Evolutionary conservation across 176 grass and related monocot genomes (phyloP), one percentile per base, ranked within the genome.

Genomic region (Melocanna baccifera): DNA sequence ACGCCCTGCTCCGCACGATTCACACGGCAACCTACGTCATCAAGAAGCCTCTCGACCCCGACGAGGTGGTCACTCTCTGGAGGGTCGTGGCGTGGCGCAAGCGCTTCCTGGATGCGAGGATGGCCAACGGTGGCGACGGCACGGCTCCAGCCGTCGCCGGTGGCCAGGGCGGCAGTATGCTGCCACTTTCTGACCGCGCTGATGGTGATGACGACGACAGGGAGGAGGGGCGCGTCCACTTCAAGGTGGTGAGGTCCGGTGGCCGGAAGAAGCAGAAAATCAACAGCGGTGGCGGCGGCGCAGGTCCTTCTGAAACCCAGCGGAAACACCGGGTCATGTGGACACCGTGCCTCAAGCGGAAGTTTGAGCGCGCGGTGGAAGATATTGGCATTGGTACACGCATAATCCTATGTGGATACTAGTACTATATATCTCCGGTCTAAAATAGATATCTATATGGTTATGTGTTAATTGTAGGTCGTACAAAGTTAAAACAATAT

Each of bases 221-320:
- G 7, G 70, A 74, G 2, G 71, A 59, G 9, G 32, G 20, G 19
- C 8, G 5, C 7, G 41, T 70, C 0, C 42, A 53, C 30, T 71
- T 42, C 23, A 83, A 23, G 53, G n/a, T 9, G 18, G 1, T 62
- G 4, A 29, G 2, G 53, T 50, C 13, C 9, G 13, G 40, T 10
- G 36, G 65, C 55, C 5, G 3, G 63, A 69, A 36, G 25, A 83
- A 81, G 43, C 51, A 36, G 51, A 18, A 13, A 15, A 6, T 1
- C 19, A 1, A 20, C 20, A 6, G 18, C 4, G 6, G n/a, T 12
- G 2, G 1, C 51, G 39, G 28, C 2, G 12, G n/a, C 0, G 25
- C 48, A 82, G 79, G 85, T 79, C 67, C n/a, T 39, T 8, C 55
- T 63, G 4, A 62, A 51, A 46, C 59, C 41, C 51, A 20, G 51